Percentiles rank a stretch among this genome's conserved stretches.
Conservation (phyloP, 2,329 filamentous ascomycete species). For the Cercospora janseana region DNA sequence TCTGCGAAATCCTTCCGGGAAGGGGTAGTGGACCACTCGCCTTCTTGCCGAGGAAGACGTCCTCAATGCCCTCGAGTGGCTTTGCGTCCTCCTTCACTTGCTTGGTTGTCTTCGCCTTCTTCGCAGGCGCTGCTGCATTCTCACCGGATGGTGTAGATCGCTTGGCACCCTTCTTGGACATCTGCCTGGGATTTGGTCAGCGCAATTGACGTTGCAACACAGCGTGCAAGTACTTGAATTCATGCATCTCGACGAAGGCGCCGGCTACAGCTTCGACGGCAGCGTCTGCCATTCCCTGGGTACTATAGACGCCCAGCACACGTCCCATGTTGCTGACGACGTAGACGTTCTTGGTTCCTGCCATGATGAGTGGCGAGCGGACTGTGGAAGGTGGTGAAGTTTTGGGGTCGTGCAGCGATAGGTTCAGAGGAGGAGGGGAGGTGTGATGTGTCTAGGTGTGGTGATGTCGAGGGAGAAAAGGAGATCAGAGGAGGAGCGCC, state of each 20-base stretch:
- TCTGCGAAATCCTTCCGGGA: too few relatives aligned
- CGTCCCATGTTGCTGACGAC: background rate
- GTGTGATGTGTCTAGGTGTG: too few relatives aligned
- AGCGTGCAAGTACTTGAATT: background rate
- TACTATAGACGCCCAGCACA: background rate
- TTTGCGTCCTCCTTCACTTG: background rate
- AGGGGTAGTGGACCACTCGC: background rate
- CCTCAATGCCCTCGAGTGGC: background rate
- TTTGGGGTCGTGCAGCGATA: too few relatives aligned
- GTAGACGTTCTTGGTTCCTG: background rate
- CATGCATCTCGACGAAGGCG: background rate
- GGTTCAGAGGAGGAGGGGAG: too few relatives aligned
- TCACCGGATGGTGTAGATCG: background rate
- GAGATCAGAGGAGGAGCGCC: background rate
- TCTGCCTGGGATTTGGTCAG: background rate
- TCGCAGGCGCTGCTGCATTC: background rate
- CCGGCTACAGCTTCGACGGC: background rate
- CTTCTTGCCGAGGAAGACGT: conserved; percentile 9
- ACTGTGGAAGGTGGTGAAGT: background rate
- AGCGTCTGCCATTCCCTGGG: background rate
- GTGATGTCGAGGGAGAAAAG: background rate
- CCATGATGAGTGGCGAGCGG: conserved; percentile 5
- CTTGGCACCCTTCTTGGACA: conserved; percentile 2
- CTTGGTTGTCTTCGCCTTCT: conserved; percentile 10
- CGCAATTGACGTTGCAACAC: background rate